Evolutionary conservation across 2,329 filamentous ascomycete species (phyloP).

Genomic region (Fusarium falciforme): DNA sequence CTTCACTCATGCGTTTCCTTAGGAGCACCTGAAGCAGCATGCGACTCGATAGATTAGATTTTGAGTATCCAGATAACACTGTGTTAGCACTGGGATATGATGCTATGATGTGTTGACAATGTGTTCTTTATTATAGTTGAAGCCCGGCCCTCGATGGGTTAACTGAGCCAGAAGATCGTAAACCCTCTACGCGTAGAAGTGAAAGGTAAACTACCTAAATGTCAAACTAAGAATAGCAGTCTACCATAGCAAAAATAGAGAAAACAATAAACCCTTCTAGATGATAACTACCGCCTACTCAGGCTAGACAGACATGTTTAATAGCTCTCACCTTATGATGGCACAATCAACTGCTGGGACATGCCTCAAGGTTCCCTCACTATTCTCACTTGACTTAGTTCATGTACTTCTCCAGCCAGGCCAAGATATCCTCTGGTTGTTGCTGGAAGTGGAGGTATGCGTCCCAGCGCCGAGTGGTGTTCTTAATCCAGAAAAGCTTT

Average conservation of each 20-base stretch:
- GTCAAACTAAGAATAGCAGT: too few relatives aligned
- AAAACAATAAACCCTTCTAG: neutral
- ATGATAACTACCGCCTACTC: neutral
- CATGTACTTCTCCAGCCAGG: neutral
- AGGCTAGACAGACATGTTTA: too few relatives aligned
- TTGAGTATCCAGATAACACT: neutral
- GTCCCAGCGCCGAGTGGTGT: neutral
- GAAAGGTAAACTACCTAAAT: too few relatives aligned
- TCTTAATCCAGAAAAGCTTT: constrained; percentile 2
- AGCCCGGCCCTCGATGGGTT: too few relatives aligned
- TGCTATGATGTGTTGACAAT: too few relatives aligned
- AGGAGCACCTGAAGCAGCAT: neutral
- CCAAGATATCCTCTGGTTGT: neutral
- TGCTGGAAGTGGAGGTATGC: neutral
- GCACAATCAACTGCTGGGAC: too few relatives aligned
- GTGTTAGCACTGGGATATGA: too few relatives aligned
- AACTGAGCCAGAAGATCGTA: too few relatives aligned
- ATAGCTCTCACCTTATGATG: too few relatives aligned
- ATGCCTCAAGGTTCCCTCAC: neutral
- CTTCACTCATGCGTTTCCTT: constrained; percentile 32
- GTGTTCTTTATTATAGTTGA: too few relatives aligned
- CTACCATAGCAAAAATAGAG: neutral
- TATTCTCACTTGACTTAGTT: neutral
- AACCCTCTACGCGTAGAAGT: too few relatives aligned
- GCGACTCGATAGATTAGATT: neutral